Evolutionary conservation across 225 moss, liverwort and hornwort genomes (phyloP), one percentile per base, ranked within the genome.

Genomic region (Thuidium tamariscinum): DNA sequence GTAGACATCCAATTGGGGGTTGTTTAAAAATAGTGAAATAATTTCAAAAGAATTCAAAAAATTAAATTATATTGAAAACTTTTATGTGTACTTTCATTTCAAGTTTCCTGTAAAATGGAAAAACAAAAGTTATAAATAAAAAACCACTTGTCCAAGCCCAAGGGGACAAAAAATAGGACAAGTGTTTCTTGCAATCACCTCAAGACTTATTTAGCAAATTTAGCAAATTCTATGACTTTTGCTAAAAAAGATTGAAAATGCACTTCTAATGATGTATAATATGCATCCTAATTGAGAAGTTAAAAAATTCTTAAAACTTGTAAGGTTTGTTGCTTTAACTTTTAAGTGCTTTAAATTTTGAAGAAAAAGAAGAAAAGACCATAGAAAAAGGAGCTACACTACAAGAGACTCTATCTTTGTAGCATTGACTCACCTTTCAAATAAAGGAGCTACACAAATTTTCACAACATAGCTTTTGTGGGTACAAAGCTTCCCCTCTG

Each of bases 401-500:
- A 69, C 8, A 41, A 25, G 26, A 42, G 16, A 13, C 14, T 69
- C 8, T 42, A 42, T 41, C 2, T 0, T 2, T 69, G 5, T 41
- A 42, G 5, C 15, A 25, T 13, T 41, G 25, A 0, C 69, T 39
- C 3, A 3, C 14, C 41, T 41, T 68, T 41, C 13, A 69, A 23
- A 1, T 14, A 69, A 41, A 41, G 2, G 25, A 41, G 14, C 69
- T 68, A 14, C 8, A 25, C 14, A 41, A 25, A 69, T 2, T 69
- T 25, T 25, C 7, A 37, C 39, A 39, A 23, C 0, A 0, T 39
- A 39, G 4, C 4, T 41, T 67, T 0, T 69, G 7, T 39, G 0
- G 0, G 8, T 69, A 8, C 2, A 69, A 41, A 41, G 4, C 14
- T 14, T 69, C 41, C 5, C 41, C 2, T 2, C 25, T 3, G n/a